Evolutionary conservation across 805 yeast genomes (phyloP).

Genomic region (Kregervanrija delftensis): DNA sequence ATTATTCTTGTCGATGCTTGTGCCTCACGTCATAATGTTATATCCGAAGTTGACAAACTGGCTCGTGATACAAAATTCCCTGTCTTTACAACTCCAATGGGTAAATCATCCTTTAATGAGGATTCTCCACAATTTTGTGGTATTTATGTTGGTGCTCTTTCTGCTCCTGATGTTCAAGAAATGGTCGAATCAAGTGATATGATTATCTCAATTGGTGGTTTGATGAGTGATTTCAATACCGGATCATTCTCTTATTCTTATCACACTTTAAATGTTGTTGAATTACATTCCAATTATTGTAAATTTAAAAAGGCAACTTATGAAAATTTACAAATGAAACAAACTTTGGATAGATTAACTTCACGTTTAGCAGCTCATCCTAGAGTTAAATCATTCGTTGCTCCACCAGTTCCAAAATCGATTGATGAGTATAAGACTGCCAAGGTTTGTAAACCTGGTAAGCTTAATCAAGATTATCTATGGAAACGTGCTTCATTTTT

Average conservation of each 20-base stretch:
- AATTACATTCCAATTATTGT: conserved; percentile 72
- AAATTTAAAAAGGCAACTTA: conserved; percentile 63
- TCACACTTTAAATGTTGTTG: conserved; percentile 67
- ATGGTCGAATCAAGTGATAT: conserved; percentile 71
- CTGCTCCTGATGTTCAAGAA: conserved; percentile 63
- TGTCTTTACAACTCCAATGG: conserved; percentile 84
- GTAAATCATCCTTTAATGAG: conserved; percentile 76
- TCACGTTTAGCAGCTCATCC: conserved; percentile 26
- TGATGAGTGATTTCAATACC: conserved; percentile 84
- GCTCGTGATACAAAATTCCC: conserved; percentile 71
- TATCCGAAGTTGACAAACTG: conserved; percentile 54
- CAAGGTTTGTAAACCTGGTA: conserved; percentile 37
- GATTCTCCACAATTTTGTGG: conserved; percentile 71
- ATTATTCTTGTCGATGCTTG: conserved; percentile 81
- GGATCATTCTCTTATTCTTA: conserved; percentile 78
- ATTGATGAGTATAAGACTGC: conserved; percentile 31
- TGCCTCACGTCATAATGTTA: conserved; percentile 70
- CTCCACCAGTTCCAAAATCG: conserved; percentile 48
- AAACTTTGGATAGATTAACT: conserved; percentile 39
- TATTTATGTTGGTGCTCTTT: conserved; percentile 78
- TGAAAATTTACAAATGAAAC: conserved; percentile 69
- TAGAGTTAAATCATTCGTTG: conserved; percentile 25
- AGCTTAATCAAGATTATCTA: conserved; percentile 57
- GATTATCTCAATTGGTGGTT: conserved; percentile 72
- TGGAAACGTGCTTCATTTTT: conserved; percentile 61